phyloP scores from a whole-genome alignment of 2,329 filamentous ascomycete genomes.

The Monascus ruber region DNA sequence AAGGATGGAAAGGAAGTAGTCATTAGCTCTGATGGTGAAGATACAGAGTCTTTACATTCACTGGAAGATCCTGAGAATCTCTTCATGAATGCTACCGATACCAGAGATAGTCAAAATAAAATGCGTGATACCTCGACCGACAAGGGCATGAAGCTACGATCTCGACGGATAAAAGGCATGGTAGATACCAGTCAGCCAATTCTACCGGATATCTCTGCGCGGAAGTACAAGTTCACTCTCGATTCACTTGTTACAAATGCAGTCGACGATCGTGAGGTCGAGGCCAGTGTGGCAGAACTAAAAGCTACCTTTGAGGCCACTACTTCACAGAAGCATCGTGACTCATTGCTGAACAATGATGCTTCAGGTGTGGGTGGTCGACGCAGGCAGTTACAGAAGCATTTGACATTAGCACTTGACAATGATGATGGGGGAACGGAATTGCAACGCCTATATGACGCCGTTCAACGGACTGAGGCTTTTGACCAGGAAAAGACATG shows the following conservation, averaged over 20 bases:
- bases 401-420: slow-evolving; percentile 32
- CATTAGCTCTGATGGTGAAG: slow-evolving; percentile 61
- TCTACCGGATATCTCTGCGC: slow-evolving; percentile 6
- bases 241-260: slow-evolving; percentile 51
- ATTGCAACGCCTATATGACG: slow-evolving; percentile 41
- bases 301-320: slow-evolving; percentile 19
- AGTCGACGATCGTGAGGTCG: slow-evolving; percentile 46
- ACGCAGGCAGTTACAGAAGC: slow-evolving; percentile 20
- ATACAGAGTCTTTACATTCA: slow-evolving; percentile 46
- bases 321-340: background rate
- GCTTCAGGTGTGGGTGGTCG: background rate
- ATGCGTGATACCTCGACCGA: slow-evolving; percentile 3
- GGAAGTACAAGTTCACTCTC: slow-evolving; percentile 53
- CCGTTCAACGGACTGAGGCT: slow-evolving; percentile 51
- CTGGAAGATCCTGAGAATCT: slow-evolving; percentile 46
- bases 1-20: slow-evolving; percentile 46
- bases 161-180: slow-evolving; percentile 9
- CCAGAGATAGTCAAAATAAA: slow-evolving; percentile 1
- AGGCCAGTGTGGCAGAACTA: slow-evolving; percentile 38
- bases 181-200: slow-evolving; percentile 6
- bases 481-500: slow-evolving; percentile 42
- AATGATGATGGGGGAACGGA: slow-evolving; percentile 33
- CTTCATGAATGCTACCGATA: slow-evolving; percentile 17
- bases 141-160: slow-evolving; percentile 5
- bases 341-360: background rate